A percentile compares a stretch with the other conserved stretches of the same genome.
Conservation (phyloP, 768 basidiomycete species). For the Suillus paluster region DNA sequence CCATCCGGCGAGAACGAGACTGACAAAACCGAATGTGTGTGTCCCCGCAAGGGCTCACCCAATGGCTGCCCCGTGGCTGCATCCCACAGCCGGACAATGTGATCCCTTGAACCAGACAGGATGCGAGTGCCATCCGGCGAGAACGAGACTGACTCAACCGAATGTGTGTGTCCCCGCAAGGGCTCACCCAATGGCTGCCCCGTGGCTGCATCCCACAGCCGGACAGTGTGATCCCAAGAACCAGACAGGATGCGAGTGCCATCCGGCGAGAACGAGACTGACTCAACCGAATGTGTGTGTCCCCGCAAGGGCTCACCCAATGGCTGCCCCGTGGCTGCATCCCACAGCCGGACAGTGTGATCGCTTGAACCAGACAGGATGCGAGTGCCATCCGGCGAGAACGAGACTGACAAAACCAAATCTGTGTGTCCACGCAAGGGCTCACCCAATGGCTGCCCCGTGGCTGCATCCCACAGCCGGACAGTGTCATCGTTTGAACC, state of each 20-base stretch:
- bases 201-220: too few relatives aligned
- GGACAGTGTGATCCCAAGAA: too few relatives aligned
- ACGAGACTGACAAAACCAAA: conserved; percentile 3
- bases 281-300: not conserved
- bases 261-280: not conserved
- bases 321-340: not conserved
- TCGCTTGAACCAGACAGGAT: not conserved
- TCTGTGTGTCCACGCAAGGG: conserved; percentile 13
- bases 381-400: conserved; percentile 1
- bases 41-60: conserved; percentile 9
- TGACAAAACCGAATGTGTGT: conserved; percentile 6
- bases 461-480: conserved; percentile 15
- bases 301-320: not conserved
- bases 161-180: conserved; percentile 7
- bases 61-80: conserved; percentile 10
- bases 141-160: conserved; percentile 14
- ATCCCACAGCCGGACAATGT: too few relatives aligned
- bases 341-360: not conserved
- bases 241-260: too few relatives aligned
- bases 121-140: conserved; percentile 17
- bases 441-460: conserved; percentile 4
- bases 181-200: too few relatives aligned
- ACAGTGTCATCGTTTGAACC: conserved; percentile 11
- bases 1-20: conserved; percentile 18
- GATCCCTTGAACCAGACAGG: conserved; percentile 23